These are phyloP conservation scores for Plasmodium sp. DNA, from an alignment of 169 alveolate species.

Conservation along the genomic window DNA sequence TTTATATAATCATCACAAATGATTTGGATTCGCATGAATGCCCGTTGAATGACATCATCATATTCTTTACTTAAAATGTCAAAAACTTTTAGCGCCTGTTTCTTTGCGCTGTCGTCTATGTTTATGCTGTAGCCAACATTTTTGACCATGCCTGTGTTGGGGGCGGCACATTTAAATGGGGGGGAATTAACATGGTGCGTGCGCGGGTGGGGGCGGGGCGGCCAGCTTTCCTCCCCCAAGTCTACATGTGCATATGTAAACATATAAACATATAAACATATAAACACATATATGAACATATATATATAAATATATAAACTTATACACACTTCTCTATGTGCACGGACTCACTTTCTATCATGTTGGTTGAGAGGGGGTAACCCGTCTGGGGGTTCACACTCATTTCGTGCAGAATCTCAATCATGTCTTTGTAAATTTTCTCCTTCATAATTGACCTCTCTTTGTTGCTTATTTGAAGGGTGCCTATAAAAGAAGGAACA, in stretches of 20 bases:
- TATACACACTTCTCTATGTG: background rate
- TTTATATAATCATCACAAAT: slow-evolving; percentile 71
- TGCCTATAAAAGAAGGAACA: slow-evolving; percentile 75
- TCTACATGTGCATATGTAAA: background rate
- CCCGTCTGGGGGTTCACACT: slow-evolving; percentile 91
- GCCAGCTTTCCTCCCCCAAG: background rate
- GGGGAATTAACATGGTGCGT: background rate
- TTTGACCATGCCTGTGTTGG: slow-evolving; percentile 49
- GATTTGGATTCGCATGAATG: slow-evolving; percentile 85
- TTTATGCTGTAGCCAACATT: slow-evolving; percentile 85
- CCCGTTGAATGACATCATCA: slow-evolving; percentile 86
- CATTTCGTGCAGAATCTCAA: slow-evolving; percentile 84
- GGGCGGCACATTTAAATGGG: background rate
- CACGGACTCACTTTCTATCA: slow-evolving; percentile 87
- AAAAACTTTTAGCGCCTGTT: slow-evolving; percentile 88
- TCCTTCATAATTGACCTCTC: slow-evolving; percentile 90
- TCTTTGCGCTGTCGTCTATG: slow-evolving; percentile 86
- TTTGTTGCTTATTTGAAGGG: slow-evolving; percentile 90
- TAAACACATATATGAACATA: background rate
- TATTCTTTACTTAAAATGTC: slow-evolving; percentile 83
- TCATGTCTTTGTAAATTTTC: slow-evolving; percentile 85
- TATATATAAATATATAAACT: background rate
- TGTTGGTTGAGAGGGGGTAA: slow-evolving; percentile 87
- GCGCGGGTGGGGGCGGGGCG: background rate
- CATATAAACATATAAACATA: slow-evolving; percentile 22